A percentile compares a stretch with the other conserved stretches of the same genome.
These are phyloP conservation scores for Moesziomyces aphidis DNA, from an alignment of 1,284 basidiomycete genomes.

Conservation along the genomic window DNA sequence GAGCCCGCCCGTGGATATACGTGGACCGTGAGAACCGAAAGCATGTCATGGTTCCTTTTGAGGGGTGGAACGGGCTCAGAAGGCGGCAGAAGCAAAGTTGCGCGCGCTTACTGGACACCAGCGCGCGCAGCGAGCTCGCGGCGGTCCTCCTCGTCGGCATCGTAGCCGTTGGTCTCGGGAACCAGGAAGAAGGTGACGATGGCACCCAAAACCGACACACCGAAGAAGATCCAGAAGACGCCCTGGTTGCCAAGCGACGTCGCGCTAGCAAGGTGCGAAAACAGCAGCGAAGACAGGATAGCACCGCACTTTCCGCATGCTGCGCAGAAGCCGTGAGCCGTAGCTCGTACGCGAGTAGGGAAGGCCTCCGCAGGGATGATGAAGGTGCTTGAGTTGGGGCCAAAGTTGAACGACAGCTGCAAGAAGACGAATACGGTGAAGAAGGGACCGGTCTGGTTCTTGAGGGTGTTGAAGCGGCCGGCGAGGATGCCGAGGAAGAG, in stretches of 20 bases:
- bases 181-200: slow-evolving; percentile 55
- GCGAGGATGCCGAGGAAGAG: slow-evolving; percentile 67
- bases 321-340: slow-evolving; percentile 70
- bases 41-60: neutral
- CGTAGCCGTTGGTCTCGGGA: slow-evolving; percentile 62
- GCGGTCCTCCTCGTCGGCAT: slow-evolving; percentile 63
- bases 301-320: slow-evolving; percentile 72
- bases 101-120: slow-evolving; percentile 32
- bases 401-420: slow-evolving; percentile 70
- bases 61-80: neutral
- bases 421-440: slow-evolving; percentile 82
- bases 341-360: slow-evolving; percentile 78
- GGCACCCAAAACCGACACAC: slow-evolving; percentile 53
- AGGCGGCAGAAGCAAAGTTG: neutral
- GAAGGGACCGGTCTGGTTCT: slow-evolving; percentile 73
- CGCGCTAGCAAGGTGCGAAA: slow-evolving; percentile 46
- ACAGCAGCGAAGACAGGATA: slow-evolving; percentile 69
- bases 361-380: slow-evolving; percentile 80
- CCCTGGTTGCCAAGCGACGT: slow-evolving; percentile 43
- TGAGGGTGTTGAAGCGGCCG: slow-evolving; percentile 59
- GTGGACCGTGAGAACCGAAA: neutral
- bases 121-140: slow-evolving; percentile 51
- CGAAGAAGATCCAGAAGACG: slow-evolving; percentile 66
- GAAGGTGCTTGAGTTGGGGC: slow-evolving; percentile 84
- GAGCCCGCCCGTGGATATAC: neutral